phyloP scores from a whole-genome alignment of 2,329 filamentous ascomycete species.

The Ceratocystis colombiana region DNA sequence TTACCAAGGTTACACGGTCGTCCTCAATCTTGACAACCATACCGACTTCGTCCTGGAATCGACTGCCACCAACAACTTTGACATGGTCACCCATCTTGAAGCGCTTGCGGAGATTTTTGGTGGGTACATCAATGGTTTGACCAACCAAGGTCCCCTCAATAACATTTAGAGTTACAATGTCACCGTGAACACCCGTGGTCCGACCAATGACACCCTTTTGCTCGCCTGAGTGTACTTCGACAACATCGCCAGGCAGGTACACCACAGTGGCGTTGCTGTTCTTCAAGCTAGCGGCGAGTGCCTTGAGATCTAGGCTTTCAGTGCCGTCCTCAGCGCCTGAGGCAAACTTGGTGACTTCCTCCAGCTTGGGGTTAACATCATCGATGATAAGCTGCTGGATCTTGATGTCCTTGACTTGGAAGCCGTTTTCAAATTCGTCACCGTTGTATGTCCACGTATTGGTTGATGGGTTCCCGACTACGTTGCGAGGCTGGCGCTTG shows the following conservation, averaged over 20 bases:
- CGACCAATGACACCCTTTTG: slow-evolving; percentile 84
- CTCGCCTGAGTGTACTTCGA: slow-evolving; percentile 92
- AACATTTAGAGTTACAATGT: slow-evolving; percentile 83
- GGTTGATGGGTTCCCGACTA: slow-evolving; percentile 60
- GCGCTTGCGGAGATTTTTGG: slow-evolving; percentile 82
- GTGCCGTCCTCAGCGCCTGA: slow-evolving; percentile 82
- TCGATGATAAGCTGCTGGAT: slow-evolving; percentile 76
- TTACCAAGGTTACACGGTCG: slow-evolving; percentile 84
- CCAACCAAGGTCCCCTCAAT: slow-evolving; percentile 72
- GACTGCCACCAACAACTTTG: slow-evolving; percentile 93
- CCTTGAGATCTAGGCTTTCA: slow-evolving; percentile 84
- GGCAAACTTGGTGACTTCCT: slow-evolving; percentile 92
- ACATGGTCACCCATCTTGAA: slow-evolving; percentile 94
- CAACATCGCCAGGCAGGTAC: slow-evolving; percentile 87
- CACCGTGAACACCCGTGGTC: slow-evolving; percentile 73
- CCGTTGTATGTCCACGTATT: slow-evolving; percentile 77
- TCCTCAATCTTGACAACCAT: slow-evolving; percentile 92
- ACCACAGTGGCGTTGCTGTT: slow-evolving; percentile 69
- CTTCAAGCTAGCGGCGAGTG: slow-evolving; percentile 80
- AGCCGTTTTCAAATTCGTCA: slow-evolving; percentile 86
- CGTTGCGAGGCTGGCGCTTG: slow-evolving; percentile 62
- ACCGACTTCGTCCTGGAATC: slow-evolving; percentile 88
- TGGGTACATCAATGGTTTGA: slow-evolving; percentile 82
- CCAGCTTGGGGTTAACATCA: slow-evolving; percentile 83
- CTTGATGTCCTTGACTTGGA: slow-evolving; percentile 87